Percentiles rank a stretch among this genome's conserved stretches.
Conservation (phyloP, 2,329 filamentous ascomycete genomes). For the Eutypa lata region DNA sequence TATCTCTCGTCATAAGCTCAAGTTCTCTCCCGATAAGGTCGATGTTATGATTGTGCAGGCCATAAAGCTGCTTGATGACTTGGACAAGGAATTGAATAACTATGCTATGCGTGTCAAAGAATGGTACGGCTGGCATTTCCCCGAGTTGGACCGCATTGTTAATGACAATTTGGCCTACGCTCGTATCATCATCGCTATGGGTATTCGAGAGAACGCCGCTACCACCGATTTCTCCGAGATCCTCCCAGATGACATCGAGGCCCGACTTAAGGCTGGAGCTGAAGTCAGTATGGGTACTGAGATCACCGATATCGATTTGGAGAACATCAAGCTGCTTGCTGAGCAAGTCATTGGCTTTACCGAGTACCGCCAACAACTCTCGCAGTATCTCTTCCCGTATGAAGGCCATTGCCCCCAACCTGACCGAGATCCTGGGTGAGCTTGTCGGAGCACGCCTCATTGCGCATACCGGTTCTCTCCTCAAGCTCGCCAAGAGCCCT, state of each 20-base stretch:
- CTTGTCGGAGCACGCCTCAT: constrained; percentile 93
- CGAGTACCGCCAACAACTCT: constrained; percentile 84
- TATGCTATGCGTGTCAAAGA: constrained; percentile 99
- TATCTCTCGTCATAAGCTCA: constrained; percentile 94
- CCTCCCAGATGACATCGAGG: constrained; percentile 92
- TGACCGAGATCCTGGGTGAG: constrained; percentile 89
- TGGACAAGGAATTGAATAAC: constrained; percentile 98
- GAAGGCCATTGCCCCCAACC: constrained; percentile 93
- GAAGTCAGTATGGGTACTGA: constrained; percentile 99
- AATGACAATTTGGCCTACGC: constrained; percentile 97
- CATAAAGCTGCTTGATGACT: constrained; percentile 86
- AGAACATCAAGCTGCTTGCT: constrained; percentile 87
- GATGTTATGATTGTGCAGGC: constrained; percentile 99
- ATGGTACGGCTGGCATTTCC: constrained; percentile 99
- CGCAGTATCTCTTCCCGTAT: constrained; percentile 88
- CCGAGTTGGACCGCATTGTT: constrained; percentile 93
- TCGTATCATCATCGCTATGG: constrained; percentile 82
- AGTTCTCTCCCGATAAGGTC: constrained; percentile 98
- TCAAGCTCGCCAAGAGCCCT: constrained; percentile 92
- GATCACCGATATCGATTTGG: constrained; percentile 86
- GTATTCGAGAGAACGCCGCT: constrained; percentile 78
- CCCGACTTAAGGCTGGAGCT: constrained; percentile 85
- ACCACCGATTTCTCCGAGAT: constrained; percentile 81
- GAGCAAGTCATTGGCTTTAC: constrained; percentile 92
- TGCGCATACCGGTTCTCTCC: constrained; percentile 88